phyloP scores from a whole-genome alignment of 345 rosid species.

The Mallotus nudiflorus region DNA sequence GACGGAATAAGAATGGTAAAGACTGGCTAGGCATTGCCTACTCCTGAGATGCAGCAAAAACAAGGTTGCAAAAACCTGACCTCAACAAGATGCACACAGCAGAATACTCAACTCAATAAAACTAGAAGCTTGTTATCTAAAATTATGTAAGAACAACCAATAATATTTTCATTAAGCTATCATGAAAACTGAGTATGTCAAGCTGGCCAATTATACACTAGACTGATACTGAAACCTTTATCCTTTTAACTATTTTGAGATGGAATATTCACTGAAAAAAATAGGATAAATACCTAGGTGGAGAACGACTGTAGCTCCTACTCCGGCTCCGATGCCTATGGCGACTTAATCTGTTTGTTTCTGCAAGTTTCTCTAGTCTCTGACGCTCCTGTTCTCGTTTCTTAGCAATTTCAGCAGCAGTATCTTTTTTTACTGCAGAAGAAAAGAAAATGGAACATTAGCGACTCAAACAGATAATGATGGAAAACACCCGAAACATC shows the following conservation, averaged over 20 bases:
- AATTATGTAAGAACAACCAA: background rate
- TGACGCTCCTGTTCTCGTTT: conserved; percentile 91
- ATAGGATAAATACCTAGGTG: conserved; percentile 54
- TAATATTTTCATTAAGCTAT: background rate
- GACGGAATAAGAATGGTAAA: background rate
- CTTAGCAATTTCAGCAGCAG: conserved; percentile 89
- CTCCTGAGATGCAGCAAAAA: background rate
- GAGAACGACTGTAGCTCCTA: conserved; percentile 83
- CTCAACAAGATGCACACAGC: background rate
- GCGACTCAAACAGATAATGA: background rate
- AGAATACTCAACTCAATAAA: background rate
- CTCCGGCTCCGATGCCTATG: conserved; percentile 73
- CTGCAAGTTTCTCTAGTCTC: conserved; percentile 85
- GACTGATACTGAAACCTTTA: too few species aligned
- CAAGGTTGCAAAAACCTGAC: background rate
- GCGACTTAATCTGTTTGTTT: conserved; percentile 76
- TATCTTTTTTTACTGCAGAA: conserved; percentile 86
- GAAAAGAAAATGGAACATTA: background rate
- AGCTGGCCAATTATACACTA: too few species aligned
- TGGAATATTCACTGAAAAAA: conserved; percentile 2
- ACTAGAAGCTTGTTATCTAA: background rate
- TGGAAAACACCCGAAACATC: background rate
- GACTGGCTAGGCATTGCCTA: background rate
- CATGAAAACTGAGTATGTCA: background rate
- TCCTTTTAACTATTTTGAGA: too few species aligned